Base-by-base conservation (phyloP, 2,329 filamentous ascomycete species). In the Neonectria magnoliae region DNA sequence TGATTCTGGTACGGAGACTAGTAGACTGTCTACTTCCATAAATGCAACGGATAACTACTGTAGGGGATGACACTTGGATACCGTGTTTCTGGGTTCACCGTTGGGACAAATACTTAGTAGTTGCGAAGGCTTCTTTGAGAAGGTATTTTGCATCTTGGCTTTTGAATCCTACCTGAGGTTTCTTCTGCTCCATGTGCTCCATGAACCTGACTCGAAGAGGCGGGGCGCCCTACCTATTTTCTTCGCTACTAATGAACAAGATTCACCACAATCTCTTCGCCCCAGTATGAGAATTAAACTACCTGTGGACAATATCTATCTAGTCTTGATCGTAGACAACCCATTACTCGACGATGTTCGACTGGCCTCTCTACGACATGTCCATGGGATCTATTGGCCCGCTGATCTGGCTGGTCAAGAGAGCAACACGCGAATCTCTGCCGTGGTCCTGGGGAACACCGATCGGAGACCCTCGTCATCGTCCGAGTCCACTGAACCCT, bases 361-460 rank as follows among this genome's bases (percentile, higher is more conserved):
- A 20, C 7, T 41, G 16, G 27, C 16, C 13, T 51, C n/a, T 25
- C 25, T 25, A 5, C 3, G 31, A 31, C 18, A 31, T 18, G 31
- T 20, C 18, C 11, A 18, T 14, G n/a, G n/a, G 22, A 51, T 20
- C n/a, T 33, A 51, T 44, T 42, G 42, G 3, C 52, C 31, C 9
- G 33, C 29, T 31, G 25, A 20, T 16, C n/a, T 33, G 48, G 14
- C 38, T 20, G 8, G 48, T 58, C 78, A 88, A 14, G 86, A 88
- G 11, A 90, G 74, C 50, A 90, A 71, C 33, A 90, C 87, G 25
- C 85, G 81, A 33, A 90, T 87, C 73, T 90, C 88, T 7, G 85
- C 84, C 7, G 83, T 84, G 5, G 88, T 90, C 53, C 88, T 82
- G 0, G 87, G 87, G 71, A 90, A 89, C 10, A 87, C 72, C 16